Base-by-base conservation (phyloP, 2,329 filamentous ascomycete species). In the Diplodia intermedia region DNA sequence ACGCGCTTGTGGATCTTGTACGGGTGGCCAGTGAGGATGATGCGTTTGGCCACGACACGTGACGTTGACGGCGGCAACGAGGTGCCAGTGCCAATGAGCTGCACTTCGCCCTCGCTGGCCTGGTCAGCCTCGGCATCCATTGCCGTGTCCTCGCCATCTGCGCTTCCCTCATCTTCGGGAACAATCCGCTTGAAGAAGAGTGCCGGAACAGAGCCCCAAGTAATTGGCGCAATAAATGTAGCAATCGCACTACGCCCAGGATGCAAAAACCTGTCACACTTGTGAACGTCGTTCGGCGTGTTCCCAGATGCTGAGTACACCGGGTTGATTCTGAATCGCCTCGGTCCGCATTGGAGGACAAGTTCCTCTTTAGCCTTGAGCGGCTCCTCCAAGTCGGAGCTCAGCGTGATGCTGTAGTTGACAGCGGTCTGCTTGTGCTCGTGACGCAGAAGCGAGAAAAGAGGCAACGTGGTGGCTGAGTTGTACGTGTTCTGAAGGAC, bases 1-100 rank as follows among this genome's bases (percentile, higher is more conserved):
- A 99, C 85, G 80, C 91, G 93, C 86, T 97, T 97, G 88, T 99
- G 93, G 79, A 99, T 99, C 83, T 99, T 97, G 86, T 93, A 97
- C 0, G 96, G 95, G 77, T 99, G 94, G 18, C 95, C 96, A 0
- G 95, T 97, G 68, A 99, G 86, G 71, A 98, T 92, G 73, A 97
- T 89, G 65, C 95, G 90, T 83, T 99, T 99, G 74, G 94, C 94
- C 69, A 99, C 89, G 67, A 99, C 90, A 49, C 95, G 90, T 57
- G 81, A 75, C 77, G 88, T 76, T 80, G 94, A 79, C 77, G 93
- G 92, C 0, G 93, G 89, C 18, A 97, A 86, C 6, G 91, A 89
- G 0, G 95, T 98, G 70, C 96, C 95, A 0, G 92, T 97, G 56
- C 87, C 95, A 68, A 97, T 86, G 61, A 99, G 86, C 49, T 89